Evolutionary conservation across 108 stramenopile species (phyloP).

Genomic region (Skeletonema tropicum): DNA sequence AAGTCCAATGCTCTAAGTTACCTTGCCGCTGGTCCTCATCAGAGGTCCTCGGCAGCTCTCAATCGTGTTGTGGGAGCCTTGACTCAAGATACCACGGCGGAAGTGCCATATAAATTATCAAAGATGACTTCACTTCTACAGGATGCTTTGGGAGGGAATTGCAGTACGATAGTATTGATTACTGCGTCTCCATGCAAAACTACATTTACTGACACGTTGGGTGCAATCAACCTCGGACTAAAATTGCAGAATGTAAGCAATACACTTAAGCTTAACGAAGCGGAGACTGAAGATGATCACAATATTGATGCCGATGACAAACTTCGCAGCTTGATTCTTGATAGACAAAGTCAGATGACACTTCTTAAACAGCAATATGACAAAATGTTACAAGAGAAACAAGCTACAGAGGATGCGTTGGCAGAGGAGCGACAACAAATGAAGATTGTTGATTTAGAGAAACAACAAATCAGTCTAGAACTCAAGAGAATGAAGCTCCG

Average conservation of each 20-base stretch:
- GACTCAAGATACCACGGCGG: background rate
- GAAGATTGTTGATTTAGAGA: background rate
- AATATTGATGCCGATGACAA: background rate
- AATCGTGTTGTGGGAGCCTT: constrained; percentile 7
- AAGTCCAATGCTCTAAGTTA: background rate
- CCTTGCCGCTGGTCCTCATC: background rate
- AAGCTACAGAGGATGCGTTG: background rate
- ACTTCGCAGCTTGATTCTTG: background rate
- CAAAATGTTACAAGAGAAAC: background rate
- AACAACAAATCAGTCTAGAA: background rate
- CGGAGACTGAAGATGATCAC: background rate
- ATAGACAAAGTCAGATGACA: background rate
- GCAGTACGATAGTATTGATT: constrained; percentile 9
- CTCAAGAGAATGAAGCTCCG: constrained; percentile 4
- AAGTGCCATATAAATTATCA: constrained; percentile 7
- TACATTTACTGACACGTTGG: constrained; percentile 8
- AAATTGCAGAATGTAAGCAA: constrained; percentile 13
- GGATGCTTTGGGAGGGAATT: constrained; percentile 22
- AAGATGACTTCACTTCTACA: constrained; percentile 13
- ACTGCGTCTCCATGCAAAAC: constrained; percentile 15
- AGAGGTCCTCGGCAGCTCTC: constrained; percentile 6
- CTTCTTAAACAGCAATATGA: background rate
- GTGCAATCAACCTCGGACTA: constrained; percentile 16
- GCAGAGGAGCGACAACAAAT: background rate
- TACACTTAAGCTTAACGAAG: background rate